Evolutionary conservation across 164 flowering plant genomes (phyloP).

Genomic region (Nymphaea thermarum): DNA sequence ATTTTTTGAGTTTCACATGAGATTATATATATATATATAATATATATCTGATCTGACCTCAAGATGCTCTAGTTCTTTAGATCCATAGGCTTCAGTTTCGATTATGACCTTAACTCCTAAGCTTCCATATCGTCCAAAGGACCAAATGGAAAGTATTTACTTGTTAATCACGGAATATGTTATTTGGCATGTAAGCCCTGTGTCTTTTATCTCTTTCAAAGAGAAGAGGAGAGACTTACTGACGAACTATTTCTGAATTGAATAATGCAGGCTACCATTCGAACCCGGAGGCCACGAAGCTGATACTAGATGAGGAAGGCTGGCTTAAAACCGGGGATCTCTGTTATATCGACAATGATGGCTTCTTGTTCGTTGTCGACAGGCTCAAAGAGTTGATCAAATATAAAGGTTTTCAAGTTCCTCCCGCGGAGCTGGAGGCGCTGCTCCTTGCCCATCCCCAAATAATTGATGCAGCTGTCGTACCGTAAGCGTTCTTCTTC

Average conservation of each 20-base stretch:
- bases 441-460: slow-evolving; percentile 43
- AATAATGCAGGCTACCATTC: slow-evolving; percentile 28
- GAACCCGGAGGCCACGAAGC: slow-evolving; percentile 27
- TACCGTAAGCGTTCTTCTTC: slow-evolving; percentile 27
- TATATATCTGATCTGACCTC: too few species aligned
- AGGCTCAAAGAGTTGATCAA: slow-evolving; percentile 58
- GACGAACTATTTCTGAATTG: not conserved
- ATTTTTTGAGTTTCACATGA: too few species aligned
- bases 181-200: too few species aligned
- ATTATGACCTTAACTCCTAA: slow-evolving; percentile 81
- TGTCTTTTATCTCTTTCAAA: too few species aligned
- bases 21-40: not conserved
- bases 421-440: slow-evolving; percentile 56
- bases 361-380: slow-evolving; percentile 40
- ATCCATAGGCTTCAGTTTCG: slow-evolving; percentile 20
- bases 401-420: slow-evolving; percentile 53
- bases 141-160: slow-evolving; percentile 61
- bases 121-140: slow-evolving; percentile 66
- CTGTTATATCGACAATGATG: slow-evolving; percentile 46
- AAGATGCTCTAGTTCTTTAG: too few species aligned
- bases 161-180: not conserved
- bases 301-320: slow-evolving; percentile 24
- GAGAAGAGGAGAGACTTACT: too few species aligned
- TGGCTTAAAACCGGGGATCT: slow-evolving; percentile 66
- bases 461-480: slow-evolving; percentile 46